Conservation (phyloP, 2,329 filamentous ascomycete genomes). For the Paecilomyces sp. region DNA sequence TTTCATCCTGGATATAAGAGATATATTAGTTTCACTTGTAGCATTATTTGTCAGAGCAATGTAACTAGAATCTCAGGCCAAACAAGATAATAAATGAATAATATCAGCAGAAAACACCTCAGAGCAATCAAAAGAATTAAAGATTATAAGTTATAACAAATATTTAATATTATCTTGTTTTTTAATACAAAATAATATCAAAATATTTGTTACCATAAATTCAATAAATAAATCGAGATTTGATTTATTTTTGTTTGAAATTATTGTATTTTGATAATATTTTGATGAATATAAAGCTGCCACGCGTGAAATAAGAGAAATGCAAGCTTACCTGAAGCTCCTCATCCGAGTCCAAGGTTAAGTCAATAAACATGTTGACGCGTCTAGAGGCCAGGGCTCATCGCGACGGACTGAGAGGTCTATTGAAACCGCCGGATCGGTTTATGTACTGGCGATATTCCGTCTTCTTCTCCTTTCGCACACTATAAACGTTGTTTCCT, state of each 20-base stretch:
- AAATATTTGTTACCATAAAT: neutral
- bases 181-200: neutral
- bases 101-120: neutral
- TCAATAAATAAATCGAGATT: too few relatives aligned
- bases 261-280: too few relatives aligned
- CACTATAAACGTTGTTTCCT: conserved; percentile 76
- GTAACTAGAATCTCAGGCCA: neutral
- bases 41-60: neutral
- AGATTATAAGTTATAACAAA: neutral
- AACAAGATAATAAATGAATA: too few relatives aligned
- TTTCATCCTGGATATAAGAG: neutral
- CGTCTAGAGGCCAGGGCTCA: conserved; percentile 9
- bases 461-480: conserved; percentile 88
- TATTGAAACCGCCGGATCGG: conserved; percentile 43
- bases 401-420: conserved; percentile 41
- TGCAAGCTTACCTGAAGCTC: conserved; percentile 8
- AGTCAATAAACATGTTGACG: conserved; percentile 16
- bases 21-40: neutral
- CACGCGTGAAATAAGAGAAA: neutral
- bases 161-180: neutral
- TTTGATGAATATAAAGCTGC: neutral
- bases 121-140: neutral
- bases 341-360: conserved; percentile 18
- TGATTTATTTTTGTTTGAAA: too few relatives aligned
- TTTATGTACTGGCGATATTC: conserved; percentile 95